Conservation (phyloP, 345 rosid species). For the Brassica nigra region DNA sequence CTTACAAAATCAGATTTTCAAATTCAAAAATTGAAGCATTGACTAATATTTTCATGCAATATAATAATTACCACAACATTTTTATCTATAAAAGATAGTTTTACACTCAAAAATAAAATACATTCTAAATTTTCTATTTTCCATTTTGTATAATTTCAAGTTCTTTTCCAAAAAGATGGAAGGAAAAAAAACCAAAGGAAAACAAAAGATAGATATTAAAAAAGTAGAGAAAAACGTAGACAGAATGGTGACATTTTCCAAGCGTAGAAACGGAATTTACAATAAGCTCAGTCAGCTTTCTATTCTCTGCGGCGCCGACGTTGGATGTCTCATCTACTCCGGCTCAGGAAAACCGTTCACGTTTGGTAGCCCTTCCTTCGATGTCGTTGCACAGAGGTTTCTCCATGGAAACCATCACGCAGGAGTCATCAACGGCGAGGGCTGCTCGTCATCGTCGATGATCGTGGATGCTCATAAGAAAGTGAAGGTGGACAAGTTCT, state of each 20-base stretch:
- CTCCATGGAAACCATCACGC: neutral
- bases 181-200: slow-evolving; percentile 26
- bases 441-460: neutral
- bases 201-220: slow-evolving; percentile 24
- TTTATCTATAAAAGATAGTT: neutral
- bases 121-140: neutral
- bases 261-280: slow-evolving; percentile 29
- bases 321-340: slow-evolving; percentile 16
- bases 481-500: neutral
- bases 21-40: neutral
- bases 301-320: slow-evolving; percentile 22
- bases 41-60: slow-evolving; percentile 7
- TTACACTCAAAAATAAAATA: neutral
- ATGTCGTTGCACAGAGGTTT: slow-evolving; percentile 8
- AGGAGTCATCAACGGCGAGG: neutral
- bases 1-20: neutral
- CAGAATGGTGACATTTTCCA: slow-evolving; percentile 12
- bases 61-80: neutral
- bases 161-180: slow-evolving; percentile 14
- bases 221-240: slow-evolving; percentile 13
- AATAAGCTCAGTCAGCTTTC: slow-evolving; percentile 24
- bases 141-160: neutral
- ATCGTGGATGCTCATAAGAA: slow-evolving; percentile 11
- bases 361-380: slow-evolving; percentile 23
- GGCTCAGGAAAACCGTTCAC: slow-evolving; percentile 24